Evolutionary conservation across 352 stramenopile species (phyloP), one percentile per base, ranked within the genome.

Genomic region (Thalassiosira hispida): DNA sequence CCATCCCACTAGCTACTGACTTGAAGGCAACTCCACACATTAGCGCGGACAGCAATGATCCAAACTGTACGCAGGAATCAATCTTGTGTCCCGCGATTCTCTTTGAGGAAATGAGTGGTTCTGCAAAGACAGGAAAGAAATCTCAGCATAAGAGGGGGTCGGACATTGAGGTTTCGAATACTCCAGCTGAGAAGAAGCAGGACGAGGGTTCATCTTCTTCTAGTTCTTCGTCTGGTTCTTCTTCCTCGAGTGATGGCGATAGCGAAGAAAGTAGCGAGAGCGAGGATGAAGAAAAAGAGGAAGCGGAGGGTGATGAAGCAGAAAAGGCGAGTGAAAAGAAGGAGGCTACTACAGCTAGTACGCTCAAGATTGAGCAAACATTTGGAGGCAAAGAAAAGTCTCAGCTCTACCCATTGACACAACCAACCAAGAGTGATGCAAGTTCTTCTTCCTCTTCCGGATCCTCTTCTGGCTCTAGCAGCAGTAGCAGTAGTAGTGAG

Each of bases 201-300:
- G 47, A 23, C 18, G 40, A 59, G 60, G 53, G 66, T 42, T 33
- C 42, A 47, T 12, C 33, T 63, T 63, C 55, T 31, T 55, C 59
- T 2, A n/a, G n/a, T n/a, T n/a, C n/a, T n/a, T 67, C 38, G 16
- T 67, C 59, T n/a, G 22, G 33, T 18, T 71, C 62, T 52, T 46
- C 20, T 42, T 72, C 63, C 18, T 63, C 55, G 9, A 47, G 27
- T 25, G 35, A 35, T 22, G 52, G 40, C 33, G 65, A 49, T 22
- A 74, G 65, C 25, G 20, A 74, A 11, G 65, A 74, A 29, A 49
- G 55, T 66, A n/a, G n/a, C n/a, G n/a, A n/a, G n/a, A n/a, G n/a
- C n/a, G n/a, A n/a, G n/a, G 25, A 56, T 57, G 27, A 40, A 29
- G 20, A 18, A n/a, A 20, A 5, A 18, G 44, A 23, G 18, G 59